Percentiles rank a stretch among this genome's conserved stretches.
Conservation (phyloP, 148 eudicot genomes). For the Selenicereus undatus region DNA sequence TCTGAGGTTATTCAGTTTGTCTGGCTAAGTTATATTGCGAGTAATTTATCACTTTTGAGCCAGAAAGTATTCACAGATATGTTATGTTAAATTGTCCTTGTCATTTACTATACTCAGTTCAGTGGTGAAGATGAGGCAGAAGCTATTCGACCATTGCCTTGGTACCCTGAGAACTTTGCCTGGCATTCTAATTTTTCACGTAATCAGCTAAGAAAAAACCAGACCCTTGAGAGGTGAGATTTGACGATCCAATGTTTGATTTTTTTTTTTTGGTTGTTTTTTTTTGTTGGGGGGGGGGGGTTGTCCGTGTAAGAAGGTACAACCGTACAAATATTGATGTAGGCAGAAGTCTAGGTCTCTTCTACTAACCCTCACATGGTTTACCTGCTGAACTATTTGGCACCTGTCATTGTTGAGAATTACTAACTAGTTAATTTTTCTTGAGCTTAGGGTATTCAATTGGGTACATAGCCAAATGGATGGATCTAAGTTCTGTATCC, state of each 20-base stretch:
- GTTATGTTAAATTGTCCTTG: background rate
- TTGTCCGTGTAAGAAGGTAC: background rate
- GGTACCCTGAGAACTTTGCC: constrained; percentile 96
- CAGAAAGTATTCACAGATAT: background rate
- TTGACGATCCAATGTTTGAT: background rate
- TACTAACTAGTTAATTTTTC: background rate
- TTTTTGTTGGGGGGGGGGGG: background rate
- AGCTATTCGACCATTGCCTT: constrained; percentile 75
- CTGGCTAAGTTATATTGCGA: background rate
- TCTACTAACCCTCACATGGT: background rate
- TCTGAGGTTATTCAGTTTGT: constrained; percentile 50
- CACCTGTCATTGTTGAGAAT: background rate
- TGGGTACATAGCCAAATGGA: background rate
- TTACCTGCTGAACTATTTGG: background rate
- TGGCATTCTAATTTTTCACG: constrained; percentile 97
- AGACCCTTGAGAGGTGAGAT: constrained; percentile 75
- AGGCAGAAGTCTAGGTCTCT: background rate
- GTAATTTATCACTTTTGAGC: background rate
- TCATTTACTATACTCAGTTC: constrained; percentile 36
- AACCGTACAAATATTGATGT: background rate
- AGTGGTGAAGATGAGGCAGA: constrained; percentile 67
- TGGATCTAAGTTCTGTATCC: background rate
- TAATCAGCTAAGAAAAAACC: constrained; percentile 83
- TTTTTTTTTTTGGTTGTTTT: background rate
- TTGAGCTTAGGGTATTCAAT: background rate